Evolutionary conservation across 2,329 filamentous ascomycete species (phyloP), one percentile per base, ranked within the genome.

Genomic region (Alternaria sp.): DNA sequence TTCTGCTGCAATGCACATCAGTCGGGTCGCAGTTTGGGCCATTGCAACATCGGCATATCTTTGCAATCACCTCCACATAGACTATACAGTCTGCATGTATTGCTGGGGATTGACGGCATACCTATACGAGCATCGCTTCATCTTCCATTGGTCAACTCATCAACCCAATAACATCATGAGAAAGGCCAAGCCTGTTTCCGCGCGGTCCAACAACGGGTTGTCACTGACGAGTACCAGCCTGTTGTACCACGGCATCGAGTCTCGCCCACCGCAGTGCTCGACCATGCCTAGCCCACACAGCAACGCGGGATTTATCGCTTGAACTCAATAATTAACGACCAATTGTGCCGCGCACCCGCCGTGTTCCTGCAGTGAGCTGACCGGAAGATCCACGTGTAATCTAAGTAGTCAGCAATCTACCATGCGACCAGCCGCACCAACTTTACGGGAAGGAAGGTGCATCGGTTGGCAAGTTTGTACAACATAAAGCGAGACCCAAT

Each of bases 251-350:
- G 25, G 45, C 36, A 44, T 32, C 23, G 49, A 56, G 52, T 28
- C 15, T 15, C 11, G 49, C 32, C 36, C 50, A 40, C 36, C 36
- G 55, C 52, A 60, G 55, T 47, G 57, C 43, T 66, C 64, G 62
- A 63, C 58, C 51, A 56, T 66, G 61, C 61, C 19, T 57, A 53
- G 56, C 57, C 58, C 61, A 67, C 36, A 25, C 46, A 59, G 49
- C 25, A 36, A 54, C 40, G 23, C 56, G 44, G 28, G n/a, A 49
- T 32, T 54, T 46, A 32, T 46, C 40, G 30, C 40, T 46, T 28
- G n/a, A 23, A 55, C 25, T 40, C 28, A 49, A 32, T 30, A 65
- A 58, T 59, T 21, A 58, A 65, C 44, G 28, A 26, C 55, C 60
- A 62, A 56, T 47, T 44, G 28, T 52, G 19, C 47, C 26, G 26